phyloP scores from a whole-genome alignment of 257 asterid genomes.

The Solanum acaule region DNA sequence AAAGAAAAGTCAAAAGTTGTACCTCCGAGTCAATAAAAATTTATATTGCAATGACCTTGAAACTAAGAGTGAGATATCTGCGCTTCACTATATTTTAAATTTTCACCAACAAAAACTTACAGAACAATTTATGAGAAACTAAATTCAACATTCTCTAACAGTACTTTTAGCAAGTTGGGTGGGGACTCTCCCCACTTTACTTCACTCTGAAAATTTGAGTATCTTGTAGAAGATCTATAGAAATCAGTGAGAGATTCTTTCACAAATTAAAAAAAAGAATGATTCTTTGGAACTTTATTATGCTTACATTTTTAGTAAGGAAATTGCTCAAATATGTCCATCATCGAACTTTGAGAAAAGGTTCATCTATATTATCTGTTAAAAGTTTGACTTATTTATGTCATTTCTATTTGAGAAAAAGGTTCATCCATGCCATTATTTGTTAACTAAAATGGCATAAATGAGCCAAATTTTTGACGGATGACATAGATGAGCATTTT shows the following conservation, averaged over 20 bases:
- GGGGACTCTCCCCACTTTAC: background rate
- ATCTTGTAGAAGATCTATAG: background rate
- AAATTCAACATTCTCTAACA: background rate
- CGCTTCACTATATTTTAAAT: too few species aligned
- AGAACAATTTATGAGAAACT: background rate
- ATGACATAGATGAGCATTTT: rapidly evolving
- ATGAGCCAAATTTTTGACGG: background rate
- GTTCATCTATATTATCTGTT: too few species aligned
- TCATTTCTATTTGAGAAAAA: too few species aligned
- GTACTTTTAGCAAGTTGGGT: background rate
- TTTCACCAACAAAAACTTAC: background rate
- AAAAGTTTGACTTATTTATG: background rate
- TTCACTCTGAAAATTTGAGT: background rate
- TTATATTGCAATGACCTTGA: rapidly evolving
- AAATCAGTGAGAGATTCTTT: background rate
- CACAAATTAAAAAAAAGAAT: background rate
- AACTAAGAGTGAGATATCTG: too few species aligned
- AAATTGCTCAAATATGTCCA: background rate
- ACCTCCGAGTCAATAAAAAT: background rate
- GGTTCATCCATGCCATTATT: rapidly evolving
- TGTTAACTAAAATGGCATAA: too few species aligned
- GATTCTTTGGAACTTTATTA: background rate
- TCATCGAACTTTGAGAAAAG: background rate
- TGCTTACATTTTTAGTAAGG: background rate
- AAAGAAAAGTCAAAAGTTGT: background rate